Evolutionary conservation across 441 rosid species (phyloP).

Genomic region (Viola pubescens): DNA sequence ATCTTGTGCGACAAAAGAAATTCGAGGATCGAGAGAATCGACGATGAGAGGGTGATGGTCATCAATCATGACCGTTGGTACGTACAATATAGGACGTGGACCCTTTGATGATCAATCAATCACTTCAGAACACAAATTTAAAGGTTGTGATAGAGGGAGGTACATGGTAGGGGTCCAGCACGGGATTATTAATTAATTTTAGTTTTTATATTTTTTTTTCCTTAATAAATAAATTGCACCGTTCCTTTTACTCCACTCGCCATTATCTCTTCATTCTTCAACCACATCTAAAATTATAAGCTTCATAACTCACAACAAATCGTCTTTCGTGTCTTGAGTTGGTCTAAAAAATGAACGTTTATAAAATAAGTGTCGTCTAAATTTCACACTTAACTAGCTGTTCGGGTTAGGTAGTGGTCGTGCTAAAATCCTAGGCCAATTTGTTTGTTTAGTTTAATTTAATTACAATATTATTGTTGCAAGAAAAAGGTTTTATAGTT

Average conservation of each 20-base stretch:
- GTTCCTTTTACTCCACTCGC: slow-evolving; percentile 27
- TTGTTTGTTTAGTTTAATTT: too few relatives aligned
- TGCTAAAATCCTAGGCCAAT: too few relatives aligned
- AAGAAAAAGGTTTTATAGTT: too few relatives aligned
- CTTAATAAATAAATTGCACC: slow-evolving; percentile 4
- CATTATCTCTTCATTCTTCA: neutral
- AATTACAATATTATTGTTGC: too few relatives aligned
- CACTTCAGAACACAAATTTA: slow-evolving; percentile 18
- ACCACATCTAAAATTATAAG: neutral
- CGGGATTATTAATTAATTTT: too few relatives aligned
- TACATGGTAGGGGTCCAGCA: slow-evolving; percentile 1
- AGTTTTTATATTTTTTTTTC: neutral
- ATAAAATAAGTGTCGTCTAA: too few relatives aligned
- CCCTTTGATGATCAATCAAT: slow-evolving; percentile 13
- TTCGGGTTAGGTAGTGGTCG: too few relatives aligned
- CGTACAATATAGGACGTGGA: slow-evolving; percentile 14
- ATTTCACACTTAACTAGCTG: too few relatives aligned
- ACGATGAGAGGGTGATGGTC: slow-evolving; percentile 1
- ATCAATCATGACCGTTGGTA: slow-evolving; percentile 21
- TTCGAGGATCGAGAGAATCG: neutral
- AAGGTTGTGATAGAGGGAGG: slow-evolving; percentile 8
- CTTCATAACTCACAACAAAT: slow-evolving; percentile 23
- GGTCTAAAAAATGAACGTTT: too few relatives aligned
- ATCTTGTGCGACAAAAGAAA: neutral
- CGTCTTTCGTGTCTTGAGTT: too few relatives aligned